Percentiles rank a stretch among this genome's conserved stretches.
These are phyloP conservation scores for Malus sieversii DNA, from an alignment of 306 rosid species.

Conservation along the genomic window DNA sequence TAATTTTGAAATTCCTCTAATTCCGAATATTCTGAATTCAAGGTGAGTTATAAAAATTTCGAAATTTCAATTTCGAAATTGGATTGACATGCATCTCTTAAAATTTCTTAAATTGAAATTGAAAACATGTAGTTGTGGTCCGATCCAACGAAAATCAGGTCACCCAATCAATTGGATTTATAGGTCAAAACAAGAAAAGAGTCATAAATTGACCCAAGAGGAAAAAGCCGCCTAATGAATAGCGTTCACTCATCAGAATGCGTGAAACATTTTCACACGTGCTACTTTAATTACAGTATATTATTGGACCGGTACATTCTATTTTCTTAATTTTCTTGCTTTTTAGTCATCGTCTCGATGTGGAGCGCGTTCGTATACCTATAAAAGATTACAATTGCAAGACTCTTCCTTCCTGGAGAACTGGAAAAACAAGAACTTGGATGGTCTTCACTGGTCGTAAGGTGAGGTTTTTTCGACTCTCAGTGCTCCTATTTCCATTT, in stretches of 20 bases:
- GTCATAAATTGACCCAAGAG: no score
- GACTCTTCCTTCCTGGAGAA: not conserved
- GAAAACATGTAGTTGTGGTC: no score
- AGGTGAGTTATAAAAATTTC: no score
- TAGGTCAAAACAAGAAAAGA: not conserved
- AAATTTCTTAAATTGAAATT: no score
- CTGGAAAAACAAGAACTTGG: not conserved
- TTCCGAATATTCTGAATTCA: no score
- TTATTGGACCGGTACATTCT: not conserved
- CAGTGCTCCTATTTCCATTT: not conserved
- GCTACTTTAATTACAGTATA: not conserved
- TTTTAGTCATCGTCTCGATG: not conserved
- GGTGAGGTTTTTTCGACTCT: slow-evolving; percentile 2
- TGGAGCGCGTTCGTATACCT: slow-evolving; percentile 21
- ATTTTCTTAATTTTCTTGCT: not conserved
- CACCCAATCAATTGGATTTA: not conserved
- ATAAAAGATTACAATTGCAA: slow-evolving; percentile 1
- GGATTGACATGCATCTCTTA: no score
- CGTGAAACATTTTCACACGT: slow-evolving; percentile 20
- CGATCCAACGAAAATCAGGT: not conserved
- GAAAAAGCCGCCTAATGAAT: slow-evolving; percentile 22
- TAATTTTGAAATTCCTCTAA: no score
- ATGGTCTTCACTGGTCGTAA: not conserved
- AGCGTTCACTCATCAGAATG: slow-evolving; percentile 10
- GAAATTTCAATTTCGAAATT: no score